Evolutionary conservation across 257 asterid genomes (phyloP).

Genomic region (Fraxinus anomala): DNA sequence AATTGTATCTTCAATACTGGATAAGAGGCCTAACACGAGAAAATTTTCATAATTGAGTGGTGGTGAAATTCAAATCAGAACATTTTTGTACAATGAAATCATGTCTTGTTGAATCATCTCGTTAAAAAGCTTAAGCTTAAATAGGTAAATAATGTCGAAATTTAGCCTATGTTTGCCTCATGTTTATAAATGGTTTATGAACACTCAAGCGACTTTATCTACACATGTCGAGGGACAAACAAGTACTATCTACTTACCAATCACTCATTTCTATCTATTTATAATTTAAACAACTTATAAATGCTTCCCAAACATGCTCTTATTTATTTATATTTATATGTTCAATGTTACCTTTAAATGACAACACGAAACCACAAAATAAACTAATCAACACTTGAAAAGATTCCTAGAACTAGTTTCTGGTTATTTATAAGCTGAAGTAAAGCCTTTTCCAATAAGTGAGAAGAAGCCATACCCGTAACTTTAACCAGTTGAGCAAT

Average conservation of each 20-base stretch:
- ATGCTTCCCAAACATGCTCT: neutral
- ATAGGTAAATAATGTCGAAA: neutral
- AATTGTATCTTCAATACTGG: neutral
- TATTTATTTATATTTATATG: neutral
- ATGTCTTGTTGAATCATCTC: neutral
- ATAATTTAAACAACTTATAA: too few species aligned
- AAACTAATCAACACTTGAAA: neutral
- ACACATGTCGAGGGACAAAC: too few species aligned
- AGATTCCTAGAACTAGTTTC: neutral
- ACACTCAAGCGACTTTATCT: too few species aligned
- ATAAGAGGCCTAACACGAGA: neutral
- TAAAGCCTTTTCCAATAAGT: neutral
- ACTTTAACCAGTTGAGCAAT: constrained; percentile 86
- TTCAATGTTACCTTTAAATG: neutral
- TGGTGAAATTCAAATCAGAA: neutral
- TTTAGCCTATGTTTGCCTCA: neutral
- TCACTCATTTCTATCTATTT: too few species aligned
- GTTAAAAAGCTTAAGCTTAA: neutral
- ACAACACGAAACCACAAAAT: neutral
- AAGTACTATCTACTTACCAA: too few species aligned
- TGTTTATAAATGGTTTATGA: too few species aligned
- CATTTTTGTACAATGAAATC: neutral
- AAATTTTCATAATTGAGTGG: neutral
- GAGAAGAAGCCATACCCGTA: constrained; percentile 54
- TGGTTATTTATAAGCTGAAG: neutral